Base-by-base conservation (phyloP, 257 asterid species). In the Solanum dulcamara region DNA sequence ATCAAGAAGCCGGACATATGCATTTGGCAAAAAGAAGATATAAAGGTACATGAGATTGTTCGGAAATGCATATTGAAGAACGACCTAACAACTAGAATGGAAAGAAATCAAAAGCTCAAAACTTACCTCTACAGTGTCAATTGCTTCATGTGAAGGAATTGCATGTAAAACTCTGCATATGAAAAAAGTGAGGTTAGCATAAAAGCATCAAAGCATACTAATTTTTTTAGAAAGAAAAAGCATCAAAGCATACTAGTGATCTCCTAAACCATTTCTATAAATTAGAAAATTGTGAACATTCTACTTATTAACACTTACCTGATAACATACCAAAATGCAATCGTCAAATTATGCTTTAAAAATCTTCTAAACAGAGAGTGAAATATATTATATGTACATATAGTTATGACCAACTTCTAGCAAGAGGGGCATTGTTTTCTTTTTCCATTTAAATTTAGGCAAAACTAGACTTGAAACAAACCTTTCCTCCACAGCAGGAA, bases 401-500 rank as follows among this genome's bases (percentile, higher is more conserved):
- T 28, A 46, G 48, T 17, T 79, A 77, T 77, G 42, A 28, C 44
- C 64, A 79, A 48, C 38, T 48, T 79, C 44, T 30, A 79, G 83
- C 14, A 75, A 75, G 26, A 14, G 26, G 75, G 53, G 32, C 38
- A 62, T 60, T 40, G 11, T 28, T 79, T 77, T 48, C 64, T 79
- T 30, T 46, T 28, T 17, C 17, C 24, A 6, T 17, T 79, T 28
- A 28, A 28, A 30, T 79, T 48, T 32, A 30, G 10, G 79, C 28
- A 62, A 57, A 83, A 37, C 62, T 40, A 32, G 42, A 80, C 83
- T 81, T n/a, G 46, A 57, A 60, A 87, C 91, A 80, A 85, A 96
- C 99, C 99, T 94, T 91, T 95, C 99, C 92, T 96, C 99, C 87
- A 95, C 95, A 0, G 98, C 97, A 89, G 98, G 87, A 90, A 92